A percentile compares a stretch with the other conserved stretches of the same genome.
These are phyloP conservation scores for Musa itinerans DNA, from an alignment of 176 grass and related monocot species.

Conservation along the genomic window DNA sequence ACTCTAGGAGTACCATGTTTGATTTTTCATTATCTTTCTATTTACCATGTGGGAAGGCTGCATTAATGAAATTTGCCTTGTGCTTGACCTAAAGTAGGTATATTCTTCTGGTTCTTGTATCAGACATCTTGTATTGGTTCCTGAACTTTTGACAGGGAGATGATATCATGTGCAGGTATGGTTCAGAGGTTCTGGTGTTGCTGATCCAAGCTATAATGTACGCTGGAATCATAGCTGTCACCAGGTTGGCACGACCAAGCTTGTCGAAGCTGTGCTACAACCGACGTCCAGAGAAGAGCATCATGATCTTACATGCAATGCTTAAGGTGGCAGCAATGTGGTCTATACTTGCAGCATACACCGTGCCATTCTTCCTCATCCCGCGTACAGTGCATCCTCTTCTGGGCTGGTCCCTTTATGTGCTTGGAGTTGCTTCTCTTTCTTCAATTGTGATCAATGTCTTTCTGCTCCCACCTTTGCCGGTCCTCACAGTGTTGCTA, in stretches of 20 bases:
- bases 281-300: slow-evolving; percentile 60
- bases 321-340: slow-evolving; percentile 53
- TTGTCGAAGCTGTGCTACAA: slow-evolving; percentile 69
- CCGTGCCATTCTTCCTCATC: slow-evolving; percentile 77
- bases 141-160: slow-evolving; percentile 6
- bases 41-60: not conserved
- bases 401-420: slow-evolving; percentile 81
- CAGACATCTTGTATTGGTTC: not conserved
- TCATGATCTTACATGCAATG: slow-evolving; percentile 39
- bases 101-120: not conserved
- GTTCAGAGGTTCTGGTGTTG: slow-evolving; percentile 70
- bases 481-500: slow-evolving; percentile 65
- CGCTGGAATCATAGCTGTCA: slow-evolving; percentile 40
- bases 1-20: not conserved
- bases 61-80: not conserved
- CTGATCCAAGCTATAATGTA: slow-evolving; percentile 59
- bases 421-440: slow-evolving; percentile 53
- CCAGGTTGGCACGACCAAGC: slow-evolving; percentile 48
- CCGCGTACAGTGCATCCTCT: slow-evolving; percentile 71
- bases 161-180: slow-evolving; percentile 48
- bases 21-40: not conserved
- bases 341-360: slow-evolving; percentile 51
- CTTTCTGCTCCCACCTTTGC: slow-evolving; percentile 54
- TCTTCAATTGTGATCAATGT: slow-evolving; percentile 50
- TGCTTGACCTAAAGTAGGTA: not conserved